A percentile compares a stretch with the other conserved stretches of the same genome.
Conservation (phyloP, 257 asterid species). For the Henckelia pumila region DNA sequence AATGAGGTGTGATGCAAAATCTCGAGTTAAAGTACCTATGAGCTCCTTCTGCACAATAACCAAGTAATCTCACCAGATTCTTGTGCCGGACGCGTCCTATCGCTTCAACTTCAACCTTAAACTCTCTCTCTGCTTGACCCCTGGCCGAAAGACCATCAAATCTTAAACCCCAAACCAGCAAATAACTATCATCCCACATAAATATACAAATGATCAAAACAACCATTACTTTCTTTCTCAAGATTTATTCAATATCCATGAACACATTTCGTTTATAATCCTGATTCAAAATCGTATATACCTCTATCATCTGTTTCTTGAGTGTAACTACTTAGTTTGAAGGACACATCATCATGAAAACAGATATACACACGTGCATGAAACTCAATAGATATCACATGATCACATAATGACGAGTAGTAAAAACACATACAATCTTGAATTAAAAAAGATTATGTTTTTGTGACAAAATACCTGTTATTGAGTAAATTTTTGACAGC, state of each 20-base stretch:
- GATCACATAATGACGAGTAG: conserved; percentile 7
- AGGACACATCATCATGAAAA: not conserved
- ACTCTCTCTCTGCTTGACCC: conserved; percentile 95
- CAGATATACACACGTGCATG: not conserved
- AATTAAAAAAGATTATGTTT: not conserved
- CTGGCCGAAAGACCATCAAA: conserved; percentile 32
- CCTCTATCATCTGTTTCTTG: not conserved
- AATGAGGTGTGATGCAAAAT: not conserved
- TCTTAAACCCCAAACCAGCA: not conserved
- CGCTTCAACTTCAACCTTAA: conserved; percentile 92
- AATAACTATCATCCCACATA: conserved; percentile 3
- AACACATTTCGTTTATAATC: not conserved
- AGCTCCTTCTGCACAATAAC: conserved; percentile 93
- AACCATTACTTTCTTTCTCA: not conserved
- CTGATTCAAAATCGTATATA: not conserved
- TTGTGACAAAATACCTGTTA: conserved; percentile 48
- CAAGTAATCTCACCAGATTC: conserved; percentile 87
- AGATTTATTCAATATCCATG: not conserved
- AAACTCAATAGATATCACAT: not conserved
- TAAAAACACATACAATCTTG: not conserved
- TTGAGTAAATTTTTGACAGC: conserved; percentile 92
- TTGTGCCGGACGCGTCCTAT: conserved; percentile 90
- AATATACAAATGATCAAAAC: not conserved
- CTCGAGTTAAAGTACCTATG: conserved; percentile 55
- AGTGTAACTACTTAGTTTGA: not conserved